Conservation (phyloP, 331 rosid species). For the Dryas integrifolia region DNA sequence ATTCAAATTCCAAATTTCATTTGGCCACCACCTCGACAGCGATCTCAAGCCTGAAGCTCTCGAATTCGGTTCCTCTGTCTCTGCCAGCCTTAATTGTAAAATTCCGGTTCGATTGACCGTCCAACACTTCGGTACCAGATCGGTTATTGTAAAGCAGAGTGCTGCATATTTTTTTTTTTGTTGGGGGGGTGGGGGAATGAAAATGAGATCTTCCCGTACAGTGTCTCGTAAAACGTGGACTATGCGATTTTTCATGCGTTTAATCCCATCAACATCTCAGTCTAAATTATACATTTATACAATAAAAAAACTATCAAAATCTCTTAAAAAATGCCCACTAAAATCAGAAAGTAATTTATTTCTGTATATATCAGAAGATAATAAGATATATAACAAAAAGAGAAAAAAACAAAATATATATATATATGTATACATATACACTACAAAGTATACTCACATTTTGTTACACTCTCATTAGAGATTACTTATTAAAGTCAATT, state of each 20-base stretch:
- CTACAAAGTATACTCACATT: too few species aligned
- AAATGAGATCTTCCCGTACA: neutral
- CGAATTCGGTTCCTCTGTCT: neutral
- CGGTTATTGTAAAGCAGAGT: neutral
- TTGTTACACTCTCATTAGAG: too few species aligned
- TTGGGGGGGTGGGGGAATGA: neutral
- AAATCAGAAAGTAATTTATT: too few species aligned
- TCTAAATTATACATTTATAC: too few species aligned
- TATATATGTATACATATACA: too few species aligned
- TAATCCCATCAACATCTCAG: neutral
- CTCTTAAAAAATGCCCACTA: too few species aligned
- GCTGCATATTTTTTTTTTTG: neutral
- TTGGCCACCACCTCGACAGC: neutral
- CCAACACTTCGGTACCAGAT: slow-evolving; percentile 1
- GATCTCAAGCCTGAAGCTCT: slow-evolving; percentile 1
- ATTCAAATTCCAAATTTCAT: slow-evolving; percentile 1
- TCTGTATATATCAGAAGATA: too few species aligned
- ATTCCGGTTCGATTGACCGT: slow-evolving; percentile 4
- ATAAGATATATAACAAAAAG: too few species aligned
- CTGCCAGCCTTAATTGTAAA: neutral
- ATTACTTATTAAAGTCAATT: too few species aligned
- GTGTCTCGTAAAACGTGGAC: slow-evolving; percentile 13
- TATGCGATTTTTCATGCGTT: neutral
- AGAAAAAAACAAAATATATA: too few species aligned
- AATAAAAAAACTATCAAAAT: too few species aligned